Conservation (phyloP, 164 flowering plant genomes). For the Magnolia kwangsiensis region DNA sequence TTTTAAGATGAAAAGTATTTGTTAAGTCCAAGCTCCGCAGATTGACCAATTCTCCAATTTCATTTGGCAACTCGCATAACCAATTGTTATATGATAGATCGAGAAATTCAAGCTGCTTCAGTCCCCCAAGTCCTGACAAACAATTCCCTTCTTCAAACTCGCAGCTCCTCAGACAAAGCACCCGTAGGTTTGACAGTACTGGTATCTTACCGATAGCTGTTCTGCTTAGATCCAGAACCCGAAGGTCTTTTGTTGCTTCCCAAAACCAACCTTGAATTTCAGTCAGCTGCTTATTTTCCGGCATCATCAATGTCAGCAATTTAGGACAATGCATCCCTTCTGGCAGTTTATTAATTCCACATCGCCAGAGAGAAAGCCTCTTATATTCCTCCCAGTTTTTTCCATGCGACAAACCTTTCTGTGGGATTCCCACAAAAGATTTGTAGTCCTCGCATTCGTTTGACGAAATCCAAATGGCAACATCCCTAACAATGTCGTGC, state of each 20-base stretch:
- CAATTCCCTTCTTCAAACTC: too few species aligned
- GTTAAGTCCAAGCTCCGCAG: too few species aligned
- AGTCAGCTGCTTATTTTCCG: background rate
- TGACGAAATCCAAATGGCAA: background rate
- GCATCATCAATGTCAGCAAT: background rate
- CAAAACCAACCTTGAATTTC: background rate
- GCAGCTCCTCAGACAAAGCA: too few species aligned
- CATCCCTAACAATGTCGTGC: constrained; percentile 2
- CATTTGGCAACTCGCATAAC: too few species aligned
- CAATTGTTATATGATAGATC: too few species aligned
- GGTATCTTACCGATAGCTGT: background rate
- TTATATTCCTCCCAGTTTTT: background rate
- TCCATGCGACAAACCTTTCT: background rate
- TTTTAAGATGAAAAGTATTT: too few species aligned
- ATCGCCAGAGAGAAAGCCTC: background rate
- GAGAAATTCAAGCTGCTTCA: too few species aligned
- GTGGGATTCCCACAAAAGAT: background rate
- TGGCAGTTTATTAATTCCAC: background rate
- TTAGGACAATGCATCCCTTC: background rate
- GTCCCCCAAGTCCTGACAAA: too few species aligned
- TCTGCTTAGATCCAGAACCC: background rate
- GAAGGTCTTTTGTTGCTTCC: background rate
- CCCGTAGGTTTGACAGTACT: too few species aligned
- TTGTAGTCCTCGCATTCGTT: background rate
- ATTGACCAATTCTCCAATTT: too few species aligned